These are phyloP conservation scores for Chrysopogon serrulatus DNA, from an alignment of 176 grass and related monocot genomes.

Conservation along the genomic window DNA sequence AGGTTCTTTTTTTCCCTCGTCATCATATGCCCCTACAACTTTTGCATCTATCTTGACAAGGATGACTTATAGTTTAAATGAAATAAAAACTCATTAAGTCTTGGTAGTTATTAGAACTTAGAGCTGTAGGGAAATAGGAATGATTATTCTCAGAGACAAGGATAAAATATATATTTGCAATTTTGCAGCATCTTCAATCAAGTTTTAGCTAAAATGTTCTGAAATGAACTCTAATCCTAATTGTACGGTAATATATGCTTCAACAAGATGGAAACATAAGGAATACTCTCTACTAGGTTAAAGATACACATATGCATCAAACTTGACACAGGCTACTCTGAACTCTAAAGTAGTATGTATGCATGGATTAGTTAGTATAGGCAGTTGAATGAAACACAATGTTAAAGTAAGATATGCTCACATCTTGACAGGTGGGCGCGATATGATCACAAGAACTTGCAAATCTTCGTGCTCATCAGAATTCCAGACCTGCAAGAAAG, in stretches of 20 bases:
- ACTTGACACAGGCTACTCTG: not conserved
- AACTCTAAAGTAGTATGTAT: not conserved
- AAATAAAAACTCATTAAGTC: not conserved
- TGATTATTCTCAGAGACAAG: not conserved
- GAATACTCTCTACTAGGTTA: not conserved
- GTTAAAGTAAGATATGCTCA: conserved; percentile 36
- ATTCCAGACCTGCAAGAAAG: conserved; percentile 64
- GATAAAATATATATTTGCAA: not conserved
- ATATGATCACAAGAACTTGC: conserved; percentile 83
- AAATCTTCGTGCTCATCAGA: conserved; percentile 75
- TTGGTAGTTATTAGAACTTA: not conserved
- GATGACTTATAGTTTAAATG: not conserved
- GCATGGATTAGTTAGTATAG: not conserved
- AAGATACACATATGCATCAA: not conserved
- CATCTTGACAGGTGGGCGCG: conserved; percentile 81
- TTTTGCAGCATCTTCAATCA: not conserved
- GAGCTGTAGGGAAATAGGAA: not conserved
- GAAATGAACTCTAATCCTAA: not conserved
- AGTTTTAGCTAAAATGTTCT: not conserved
- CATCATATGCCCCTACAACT: not conserved
- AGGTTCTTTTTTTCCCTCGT: not conserved
- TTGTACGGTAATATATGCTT: not conserved
- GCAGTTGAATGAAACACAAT: not conserved
- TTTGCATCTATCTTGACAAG: not conserved
- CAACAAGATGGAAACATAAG: not conserved